phyloP scores from a whole-genome alignment of 441 rosid genomes.

The Iberis amara region DNA sequence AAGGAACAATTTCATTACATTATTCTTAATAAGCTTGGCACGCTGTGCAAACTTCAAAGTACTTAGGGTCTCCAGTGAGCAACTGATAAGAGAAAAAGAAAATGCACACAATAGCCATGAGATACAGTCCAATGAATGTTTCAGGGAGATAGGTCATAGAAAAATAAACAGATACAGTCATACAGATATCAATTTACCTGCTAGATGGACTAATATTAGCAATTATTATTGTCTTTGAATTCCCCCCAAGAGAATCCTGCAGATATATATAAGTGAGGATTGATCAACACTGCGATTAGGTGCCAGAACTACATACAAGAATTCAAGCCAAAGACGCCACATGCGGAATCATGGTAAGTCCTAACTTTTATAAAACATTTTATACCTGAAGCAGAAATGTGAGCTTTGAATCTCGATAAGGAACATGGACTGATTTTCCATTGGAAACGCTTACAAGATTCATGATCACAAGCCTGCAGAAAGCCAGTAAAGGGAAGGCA shows the following conservation, averaged over 20 bases:
- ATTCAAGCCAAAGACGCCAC: not conserved
- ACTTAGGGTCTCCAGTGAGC: conserved; percentile 90
- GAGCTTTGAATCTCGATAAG: conserved; percentile 96
- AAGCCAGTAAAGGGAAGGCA: conserved; percentile 7
- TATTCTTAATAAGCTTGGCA: conserved; percentile 92
- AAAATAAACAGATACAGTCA: conserved; percentile 16
- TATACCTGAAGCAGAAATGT: conserved; percentile 96
- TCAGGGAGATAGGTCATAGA: conserved; percentile 5
- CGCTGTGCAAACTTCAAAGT: conserved; percentile 99
- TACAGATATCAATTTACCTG: conserved; percentile 21
- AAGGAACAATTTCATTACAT: conserved; percentile 43
- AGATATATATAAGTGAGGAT: conserved; percentile 20
- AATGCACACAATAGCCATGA: conserved; percentile 10
- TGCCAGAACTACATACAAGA: conserved; percentile 2
- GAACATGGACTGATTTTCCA: conserved; percentile 94
- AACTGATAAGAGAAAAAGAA: conserved; percentile 34
- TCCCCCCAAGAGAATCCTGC: conserved; percentile 98
- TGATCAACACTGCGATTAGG: conserved; percentile 13
- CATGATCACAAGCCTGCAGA: conserved; percentile 93
- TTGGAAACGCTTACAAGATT: conserved; percentile 90
- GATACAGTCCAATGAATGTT: conserved; percentile 6
- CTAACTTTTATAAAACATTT: not conserved
- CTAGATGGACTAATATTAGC: conserved; percentile 68
- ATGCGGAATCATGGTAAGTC: not conserved
- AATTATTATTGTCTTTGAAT: conserved; percentile 85